Evolutionary conservation across 768 basidiomycete genomes (phyloP).

Genomic region (Trametes maxima): DNA sequence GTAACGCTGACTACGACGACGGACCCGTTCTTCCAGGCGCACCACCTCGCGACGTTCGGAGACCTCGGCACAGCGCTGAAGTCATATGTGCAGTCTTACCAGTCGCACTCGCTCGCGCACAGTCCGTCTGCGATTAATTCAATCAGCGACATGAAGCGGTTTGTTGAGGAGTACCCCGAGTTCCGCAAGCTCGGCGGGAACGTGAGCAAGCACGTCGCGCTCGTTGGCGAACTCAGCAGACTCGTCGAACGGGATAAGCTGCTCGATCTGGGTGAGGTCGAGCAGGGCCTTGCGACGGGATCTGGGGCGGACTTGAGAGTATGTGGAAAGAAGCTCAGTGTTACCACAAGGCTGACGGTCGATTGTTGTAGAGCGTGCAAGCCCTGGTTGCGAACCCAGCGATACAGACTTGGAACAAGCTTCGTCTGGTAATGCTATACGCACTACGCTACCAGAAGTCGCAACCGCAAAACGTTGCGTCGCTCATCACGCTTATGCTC

Average conservation of each 20-base stretch:
- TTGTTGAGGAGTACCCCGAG: constrained; percentile 98
- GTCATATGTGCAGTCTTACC: constrained; percentile 92
- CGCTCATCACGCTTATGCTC: constrained; percentile 72
- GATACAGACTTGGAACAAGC: constrained; percentile 79
- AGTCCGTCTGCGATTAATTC: constrained; percentile 86
- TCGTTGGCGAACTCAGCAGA: constrained; percentile 94
- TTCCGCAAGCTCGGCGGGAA: constrained; percentile 96
- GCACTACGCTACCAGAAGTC: constrained; percentile 95
- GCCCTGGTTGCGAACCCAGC: constrained; percentile 65
- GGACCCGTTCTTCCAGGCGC: constrained; percentile 91
- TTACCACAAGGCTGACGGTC: background rate
- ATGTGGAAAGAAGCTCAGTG: constrained; percentile 23
- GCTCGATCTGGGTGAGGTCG: constrained; percentile 89
- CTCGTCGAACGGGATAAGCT: constrained; percentile 85
- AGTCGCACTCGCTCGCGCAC: constrained; percentile 76
- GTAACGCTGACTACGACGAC: constrained; percentile 89
- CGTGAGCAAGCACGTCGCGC: constrained; percentile 96
- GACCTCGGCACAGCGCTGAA: constrained; percentile 92
- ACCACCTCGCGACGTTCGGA: constrained; percentile 92
- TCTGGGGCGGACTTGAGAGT: constrained; percentile 90
- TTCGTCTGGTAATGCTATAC: constrained; percentile 88
- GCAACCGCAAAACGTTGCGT: constrained; percentile 77
- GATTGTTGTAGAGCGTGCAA: constrained; percentile 70
- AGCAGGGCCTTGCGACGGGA: constrained; percentile 93
- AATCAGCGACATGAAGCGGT: constrained; percentile 94